phyloP scores from a whole-genome alignment of 306 rosid species.

The Gastrolobium bilobum region DNA sequence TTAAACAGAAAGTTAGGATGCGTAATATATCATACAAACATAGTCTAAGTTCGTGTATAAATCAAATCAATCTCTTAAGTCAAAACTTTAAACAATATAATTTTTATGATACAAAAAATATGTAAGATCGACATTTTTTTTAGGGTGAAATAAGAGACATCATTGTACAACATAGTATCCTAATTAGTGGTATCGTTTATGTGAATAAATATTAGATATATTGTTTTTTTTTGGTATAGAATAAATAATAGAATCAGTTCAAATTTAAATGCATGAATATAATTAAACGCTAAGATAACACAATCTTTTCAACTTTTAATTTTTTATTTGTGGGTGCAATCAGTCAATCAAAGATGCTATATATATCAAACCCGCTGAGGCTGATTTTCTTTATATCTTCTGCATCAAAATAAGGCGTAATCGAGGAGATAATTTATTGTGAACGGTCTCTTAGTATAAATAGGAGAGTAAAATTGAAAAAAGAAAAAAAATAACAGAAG shows the following conservation, averaged over 20 bases:
- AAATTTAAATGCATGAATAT: neutral
- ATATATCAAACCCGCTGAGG: neutral
- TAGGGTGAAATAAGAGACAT: too few relatives aligned
- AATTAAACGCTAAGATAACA: neutral
- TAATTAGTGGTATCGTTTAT: neutral
- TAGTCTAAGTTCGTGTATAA: too few relatives aligned
- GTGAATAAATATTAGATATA: neutral
- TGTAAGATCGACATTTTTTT: too few relatives aligned
- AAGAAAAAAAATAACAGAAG: too few relatives aligned
- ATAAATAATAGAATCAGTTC: too few relatives aligned
- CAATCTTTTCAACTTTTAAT: neutral
- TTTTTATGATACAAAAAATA: too few relatives aligned
- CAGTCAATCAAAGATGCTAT: conserved; percentile 34
- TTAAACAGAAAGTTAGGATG: too few relatives aligned
- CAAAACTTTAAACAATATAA: too few relatives aligned
- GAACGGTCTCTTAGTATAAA: too few relatives aligned
- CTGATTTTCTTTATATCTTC: conserved; percentile 34
- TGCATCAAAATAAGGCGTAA: conserved; percentile 14
- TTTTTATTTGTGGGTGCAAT: conserved; percentile 12
- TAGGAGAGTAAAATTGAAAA: too few relatives aligned
- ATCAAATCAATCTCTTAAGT: too few relatives aligned
- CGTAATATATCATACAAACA: too few relatives aligned
- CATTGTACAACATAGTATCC: neutral
- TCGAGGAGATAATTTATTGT: neutral
- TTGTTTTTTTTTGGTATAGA: neutral